These are phyloP conservation scores for Pythium insidiosum DNA, from an alignment of 352 stramenopile species.

Conservation along the genomic window DNA sequence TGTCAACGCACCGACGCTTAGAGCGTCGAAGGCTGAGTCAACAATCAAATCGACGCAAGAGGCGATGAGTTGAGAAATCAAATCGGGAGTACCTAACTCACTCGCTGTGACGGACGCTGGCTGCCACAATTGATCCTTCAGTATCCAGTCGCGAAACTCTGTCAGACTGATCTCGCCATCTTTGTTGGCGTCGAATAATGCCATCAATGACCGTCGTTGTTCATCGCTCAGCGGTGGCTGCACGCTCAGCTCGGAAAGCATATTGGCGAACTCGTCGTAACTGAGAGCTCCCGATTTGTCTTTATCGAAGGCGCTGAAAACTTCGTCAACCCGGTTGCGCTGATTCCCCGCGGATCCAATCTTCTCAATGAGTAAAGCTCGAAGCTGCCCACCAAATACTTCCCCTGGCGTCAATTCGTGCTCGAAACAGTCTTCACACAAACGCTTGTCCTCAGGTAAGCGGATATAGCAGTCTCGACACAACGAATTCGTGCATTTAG, in stretches of 20 bases:
- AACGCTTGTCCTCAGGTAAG: constrained; percentile 35
- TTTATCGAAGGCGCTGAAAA: constrained; percentile 49
- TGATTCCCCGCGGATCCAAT: constrained; percentile 30
- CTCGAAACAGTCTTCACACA: constrained; percentile 74
- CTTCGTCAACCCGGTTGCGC: constrained; percentile 24
- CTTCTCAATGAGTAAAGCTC: constrained; percentile 56
- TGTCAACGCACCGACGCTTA: too few relatives aligned
- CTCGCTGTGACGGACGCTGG: too few relatives aligned
- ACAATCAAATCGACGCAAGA: neutral
- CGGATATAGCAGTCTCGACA: constrained; percentile 39
- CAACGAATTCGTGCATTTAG: constrained; percentile 52
- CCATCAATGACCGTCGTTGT: constrained; percentile 39
- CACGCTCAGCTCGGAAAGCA: constrained; percentile 36
- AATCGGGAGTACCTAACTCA: too few relatives aligned
- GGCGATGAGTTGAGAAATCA: too few relatives aligned
- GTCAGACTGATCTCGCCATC: constrained; percentile 57
- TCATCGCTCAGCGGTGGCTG: constrained; percentile 38
- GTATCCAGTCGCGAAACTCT: constrained; percentile 66
- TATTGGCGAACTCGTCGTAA: constrained; percentile 42
- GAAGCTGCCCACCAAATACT: constrained; percentile 50
- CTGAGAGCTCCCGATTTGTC: constrained; percentile 56
- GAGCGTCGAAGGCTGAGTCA: constrained; percentile 1
- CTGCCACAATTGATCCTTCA: constrained; percentile 51
- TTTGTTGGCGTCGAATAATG: constrained; percentile 61
- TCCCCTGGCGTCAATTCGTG: constrained; percentile 42